These are phyloP conservation scores for Leishmania arabica DNA, from an alignment of 208 protist species.

Conservation along the genomic window DNA sequence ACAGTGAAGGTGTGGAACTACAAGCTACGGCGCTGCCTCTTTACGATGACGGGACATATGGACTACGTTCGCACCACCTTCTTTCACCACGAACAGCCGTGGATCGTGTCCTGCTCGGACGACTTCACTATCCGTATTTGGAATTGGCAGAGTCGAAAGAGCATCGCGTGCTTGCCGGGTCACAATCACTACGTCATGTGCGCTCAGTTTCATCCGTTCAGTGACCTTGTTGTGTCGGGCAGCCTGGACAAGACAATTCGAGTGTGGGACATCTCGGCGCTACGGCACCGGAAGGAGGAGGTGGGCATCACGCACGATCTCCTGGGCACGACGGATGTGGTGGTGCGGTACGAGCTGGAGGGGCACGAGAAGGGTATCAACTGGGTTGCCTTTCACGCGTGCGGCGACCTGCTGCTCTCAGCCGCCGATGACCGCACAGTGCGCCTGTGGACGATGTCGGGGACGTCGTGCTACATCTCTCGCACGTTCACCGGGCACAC, in stretches of 20 bases:
- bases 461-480: conserved; percentile 85
- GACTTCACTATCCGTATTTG: conserved; percentile 99
- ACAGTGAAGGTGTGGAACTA: conserved; percentile 99
- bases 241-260: conserved; percentile 99
- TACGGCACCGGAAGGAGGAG: conserved; percentile 73
- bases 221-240: conserved; percentile 96
- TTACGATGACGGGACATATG: conserved; percentile 97
- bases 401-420: conserved; percentile 93
- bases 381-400: conserved; percentile 98
- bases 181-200: conserved; percentile 99
- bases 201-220: conserved; percentile 96
- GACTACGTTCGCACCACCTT: conserved; percentile 99
- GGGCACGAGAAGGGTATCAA: conserved; percentile 99
- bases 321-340: conserved; percentile 94
- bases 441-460: conserved; percentile 96
- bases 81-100: conserved; percentile 97
- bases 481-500: conserved; percentile 96
- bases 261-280: conserved; percentile 99
- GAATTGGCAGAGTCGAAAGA: conserved; percentile 98
- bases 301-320: conserved; percentile 89
- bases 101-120: conserved; percentile 98
- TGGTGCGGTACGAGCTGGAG: conserved; percentile 96
- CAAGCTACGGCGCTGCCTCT: conserved; percentile 98
- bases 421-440: conserved; percentile 98
- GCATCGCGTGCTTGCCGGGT: conserved; percentile 96